Conservation (phyloP, 352 stramenopile genomes). For the Pythium insidiosum region DNA sequence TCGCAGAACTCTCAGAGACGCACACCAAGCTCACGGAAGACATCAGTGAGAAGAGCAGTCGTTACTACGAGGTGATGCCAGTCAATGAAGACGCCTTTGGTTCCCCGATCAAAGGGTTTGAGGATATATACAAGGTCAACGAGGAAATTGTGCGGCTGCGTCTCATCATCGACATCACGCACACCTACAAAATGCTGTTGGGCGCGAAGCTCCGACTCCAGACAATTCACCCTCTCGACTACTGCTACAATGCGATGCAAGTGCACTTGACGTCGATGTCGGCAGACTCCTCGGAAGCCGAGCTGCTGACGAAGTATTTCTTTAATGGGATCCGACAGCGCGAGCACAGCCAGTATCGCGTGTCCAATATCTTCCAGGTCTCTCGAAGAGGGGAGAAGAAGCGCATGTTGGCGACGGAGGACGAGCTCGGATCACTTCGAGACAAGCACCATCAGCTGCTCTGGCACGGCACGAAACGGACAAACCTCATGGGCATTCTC, state of each 20-base stretch:
- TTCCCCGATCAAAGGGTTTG: slow-evolving; percentile 51
- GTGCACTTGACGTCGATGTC: slow-evolving; percentile 34
- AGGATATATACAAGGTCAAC: slow-evolving; percentile 46
- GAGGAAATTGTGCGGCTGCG: slow-evolving; percentile 55
- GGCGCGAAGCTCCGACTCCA: slow-evolving; percentile 37
- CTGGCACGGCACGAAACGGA: slow-evolving; percentile 81
- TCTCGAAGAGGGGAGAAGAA: slow-evolving; percentile 47
- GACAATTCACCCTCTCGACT: slow-evolving; percentile 54
- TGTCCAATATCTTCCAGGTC: slow-evolving; percentile 61
- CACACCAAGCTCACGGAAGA: slow-evolving; percentile 47
- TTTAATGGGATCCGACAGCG: slow-evolving; percentile 30
- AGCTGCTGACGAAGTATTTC: slow-evolving; percentile 55
- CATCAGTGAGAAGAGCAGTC: slow-evolving; percentile 61
- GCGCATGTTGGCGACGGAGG: slow-evolving; percentile 36
- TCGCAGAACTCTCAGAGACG: slow-evolving; percentile 35
- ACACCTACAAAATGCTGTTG: slow-evolving; percentile 73
- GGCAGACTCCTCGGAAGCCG: slow-evolving; percentile 22
- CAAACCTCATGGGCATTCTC: slow-evolving; percentile 83
- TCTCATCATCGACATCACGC: slow-evolving; percentile 56
- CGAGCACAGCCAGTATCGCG: slow-evolving; percentile 26
- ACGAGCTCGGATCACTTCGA: too few relatives aligned
- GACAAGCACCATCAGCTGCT: slow-evolving; percentile 45
- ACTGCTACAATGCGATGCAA: slow-evolving; percentile 71
- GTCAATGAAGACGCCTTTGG: slow-evolving; percentile 57
- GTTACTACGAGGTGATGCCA: slow-evolving; percentile 78